phyloP scores from a whole-genome alignment of 2,329 filamentous ascomycete species.

The Talaromyces sp. region DNA sequence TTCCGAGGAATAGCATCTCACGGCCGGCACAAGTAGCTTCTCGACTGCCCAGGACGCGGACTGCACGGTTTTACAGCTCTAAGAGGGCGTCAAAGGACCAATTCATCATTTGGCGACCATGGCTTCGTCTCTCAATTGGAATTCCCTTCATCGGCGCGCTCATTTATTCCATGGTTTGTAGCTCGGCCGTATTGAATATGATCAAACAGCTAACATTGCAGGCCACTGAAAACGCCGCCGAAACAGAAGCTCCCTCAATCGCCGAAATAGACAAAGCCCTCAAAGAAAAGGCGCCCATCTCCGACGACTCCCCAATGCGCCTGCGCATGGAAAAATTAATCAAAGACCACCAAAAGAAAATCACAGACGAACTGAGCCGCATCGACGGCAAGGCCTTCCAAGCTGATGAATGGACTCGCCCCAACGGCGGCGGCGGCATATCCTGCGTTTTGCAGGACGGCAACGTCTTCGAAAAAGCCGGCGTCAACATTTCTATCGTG shows the following conservation, averaged over 20 bases:
- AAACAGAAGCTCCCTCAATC: slow-evolving; percentile 59
- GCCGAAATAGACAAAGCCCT: slow-evolving; percentile 79
- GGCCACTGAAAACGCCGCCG: slow-evolving; percentile 40
- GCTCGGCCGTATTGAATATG: background rate
- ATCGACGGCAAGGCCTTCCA: slow-evolving; percentile 82
- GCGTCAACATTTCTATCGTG: slow-evolving; percentile 91
- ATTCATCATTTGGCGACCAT: slow-evolving; percentile 46
- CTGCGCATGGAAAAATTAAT: slow-evolving; percentile 97
- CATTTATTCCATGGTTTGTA: slow-evolving; percentile 54
- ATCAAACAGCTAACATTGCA: slow-evolving; percentile 18
- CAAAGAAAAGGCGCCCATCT: slow-evolving; percentile 75
- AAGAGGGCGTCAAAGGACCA: slow-evolving; percentile 23
- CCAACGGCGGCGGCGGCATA: slow-evolving; percentile 87
- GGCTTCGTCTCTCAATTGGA: slow-evolving; percentile 50
- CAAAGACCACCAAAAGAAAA: slow-evolving; percentile 85
- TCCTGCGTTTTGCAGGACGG: slow-evolving; percentile 94
- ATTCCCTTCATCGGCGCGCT: slow-evolving; percentile 50
- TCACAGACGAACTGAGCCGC: slow-evolving; percentile 77
- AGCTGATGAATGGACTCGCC: slow-evolving; percentile 81
- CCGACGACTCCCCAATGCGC: slow-evolving; percentile 84
- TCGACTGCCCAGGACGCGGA: slow-evolving; percentile 24
- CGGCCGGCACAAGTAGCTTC: slow-evolving; percentile 9
- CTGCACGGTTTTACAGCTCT: slow-evolving; percentile 27
- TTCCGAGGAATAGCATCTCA: background rate
- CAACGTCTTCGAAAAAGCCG: slow-evolving; percentile 96